Conservation (phyloP, 2,329 filamentous ascomycete species). For the Penicillium olsonii region DNA sequence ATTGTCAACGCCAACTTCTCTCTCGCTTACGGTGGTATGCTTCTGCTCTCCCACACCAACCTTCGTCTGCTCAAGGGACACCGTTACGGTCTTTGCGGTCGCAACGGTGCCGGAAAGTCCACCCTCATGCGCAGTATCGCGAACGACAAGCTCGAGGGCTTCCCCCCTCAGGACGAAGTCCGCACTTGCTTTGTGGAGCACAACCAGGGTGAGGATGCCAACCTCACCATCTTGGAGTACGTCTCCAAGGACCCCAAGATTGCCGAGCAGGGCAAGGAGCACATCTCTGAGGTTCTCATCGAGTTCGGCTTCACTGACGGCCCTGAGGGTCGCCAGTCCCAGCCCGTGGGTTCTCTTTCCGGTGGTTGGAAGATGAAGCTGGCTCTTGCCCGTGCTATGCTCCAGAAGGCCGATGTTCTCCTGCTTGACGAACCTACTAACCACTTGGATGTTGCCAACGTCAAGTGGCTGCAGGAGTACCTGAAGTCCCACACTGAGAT, state of each 20-base stretch:
- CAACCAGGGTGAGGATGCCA: constrained; percentile 97
- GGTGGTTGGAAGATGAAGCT: constrained; percentile 99
- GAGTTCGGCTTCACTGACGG: constrained; percentile 94
- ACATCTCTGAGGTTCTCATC: constrained; percentile 78
- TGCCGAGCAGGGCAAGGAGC: constrained; percentile 72
- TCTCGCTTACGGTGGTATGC: constrained; percentile 95
- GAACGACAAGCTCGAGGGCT: constrained; percentile 93
- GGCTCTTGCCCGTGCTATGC: constrained; percentile 91
- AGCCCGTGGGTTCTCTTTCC: constrained; percentile 90
- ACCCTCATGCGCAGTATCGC: constrained; percentile 97
- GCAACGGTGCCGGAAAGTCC: constrained; percentile 98
- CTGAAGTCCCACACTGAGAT: constrained; percentile 95
- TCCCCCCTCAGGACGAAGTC: constrained; percentile 87
- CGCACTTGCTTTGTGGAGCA: constrained; percentile 98
- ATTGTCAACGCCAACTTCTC: constrained; percentile 99
- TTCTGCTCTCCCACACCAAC: constrained; percentile 94
- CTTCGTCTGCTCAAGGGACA: constrained; percentile 92
- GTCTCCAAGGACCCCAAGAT: constrained; percentile 87
- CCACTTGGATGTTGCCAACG: constrained; percentile 93
- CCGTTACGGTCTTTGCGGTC: constrained; percentile 93
- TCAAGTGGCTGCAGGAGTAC: constrained; percentile 94
- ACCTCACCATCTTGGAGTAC: constrained; percentile 93
- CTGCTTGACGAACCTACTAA: constrained; percentile 98
- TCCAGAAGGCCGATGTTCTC: constrained; percentile 93
- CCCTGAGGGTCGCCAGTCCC: constrained; percentile 81